Conservation (phyloP, 2,329 filamentous ascomycete genomes). For the Trematosphaeria pertusa region DNA sequence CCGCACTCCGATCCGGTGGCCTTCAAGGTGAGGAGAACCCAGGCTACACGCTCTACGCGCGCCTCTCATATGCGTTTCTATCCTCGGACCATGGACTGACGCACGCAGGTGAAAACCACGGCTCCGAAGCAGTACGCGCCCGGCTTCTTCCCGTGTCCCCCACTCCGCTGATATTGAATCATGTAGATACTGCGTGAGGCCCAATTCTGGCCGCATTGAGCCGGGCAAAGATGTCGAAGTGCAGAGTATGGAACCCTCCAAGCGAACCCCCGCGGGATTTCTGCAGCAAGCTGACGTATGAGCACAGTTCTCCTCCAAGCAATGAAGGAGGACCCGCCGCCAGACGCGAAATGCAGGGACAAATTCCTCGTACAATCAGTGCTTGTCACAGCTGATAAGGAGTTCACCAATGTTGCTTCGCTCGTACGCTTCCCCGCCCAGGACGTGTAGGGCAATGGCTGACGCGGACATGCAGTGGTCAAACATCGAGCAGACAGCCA, state of each 20-base stretch:
- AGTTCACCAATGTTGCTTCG: constrained; percentile 78
- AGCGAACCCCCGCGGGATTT: constrained; percentile 16
- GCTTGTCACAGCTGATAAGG: constrained; percentile 80
- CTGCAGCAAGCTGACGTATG: constrained; percentile 34
- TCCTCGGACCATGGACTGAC: constrained; percentile 19
- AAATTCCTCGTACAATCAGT: constrained; percentile 98
- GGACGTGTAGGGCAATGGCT: constrained; percentile 10
- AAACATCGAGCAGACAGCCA: constrained; percentile 74
- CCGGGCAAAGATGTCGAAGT: constrained; percentile 90
- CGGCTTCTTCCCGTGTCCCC: constrained; percentile 20
- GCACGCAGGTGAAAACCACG: constrained; percentile 89
- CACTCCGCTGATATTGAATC: constrained; percentile 26
- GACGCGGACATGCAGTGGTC: constrained; percentile 68
- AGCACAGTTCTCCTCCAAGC: constrained; percentile 86
- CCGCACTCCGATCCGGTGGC: constrained; percentile 64
- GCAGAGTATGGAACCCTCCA: constrained; percentile 68
- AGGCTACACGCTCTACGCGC: constrained; percentile 6
- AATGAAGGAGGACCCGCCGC: constrained; percentile 92
- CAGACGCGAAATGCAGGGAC: constrained; percentile 90
- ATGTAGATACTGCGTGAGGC: constrained; percentile 91
- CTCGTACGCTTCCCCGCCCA: constrained; percentile 67
- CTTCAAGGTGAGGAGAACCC: constrained; percentile 64
- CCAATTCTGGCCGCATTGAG: constrained; percentile 96
- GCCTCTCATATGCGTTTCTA: background rate
- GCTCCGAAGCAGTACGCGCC: constrained; percentile 91